A percentile compares a stretch with the other conserved stretches of the same genome.
Evolutionary conservation across 805 yeast genomes (phyloP).

Genomic region (Cyberlindnera nakhonratchasimensis): DNA sequence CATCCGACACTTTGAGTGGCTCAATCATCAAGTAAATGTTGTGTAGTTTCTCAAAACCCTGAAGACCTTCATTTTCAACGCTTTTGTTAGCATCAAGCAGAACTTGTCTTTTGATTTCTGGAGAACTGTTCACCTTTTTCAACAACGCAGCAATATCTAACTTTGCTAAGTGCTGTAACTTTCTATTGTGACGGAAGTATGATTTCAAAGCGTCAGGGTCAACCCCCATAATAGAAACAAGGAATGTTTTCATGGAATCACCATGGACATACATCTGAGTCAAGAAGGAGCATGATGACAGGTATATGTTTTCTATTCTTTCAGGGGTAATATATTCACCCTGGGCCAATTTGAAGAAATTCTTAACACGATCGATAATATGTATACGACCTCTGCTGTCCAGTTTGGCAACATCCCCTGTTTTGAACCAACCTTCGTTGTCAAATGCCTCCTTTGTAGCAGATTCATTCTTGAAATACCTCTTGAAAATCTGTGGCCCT

Average conservation of each 20-base stretch:
- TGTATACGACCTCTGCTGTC: slow-evolving; percentile 35
- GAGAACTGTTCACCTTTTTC: slow-evolving; percentile 14
- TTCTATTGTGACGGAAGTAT: slow-evolving; percentile 11
- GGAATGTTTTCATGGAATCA: slow-evolving; percentile 48
- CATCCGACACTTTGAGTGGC: slow-evolving; percentile 59
- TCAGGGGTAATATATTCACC: slow-evolving; percentile 65
- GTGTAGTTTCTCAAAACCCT: slow-evolving; percentile 63
- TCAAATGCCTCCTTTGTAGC: slow-evolving; percentile 45
- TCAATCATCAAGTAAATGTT: slow-evolving; percentile 51
- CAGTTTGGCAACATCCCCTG: slow-evolving; percentile 52
- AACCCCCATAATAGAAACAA: slow-evolving; percentile 55
- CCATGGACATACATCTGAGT: slow-evolving; percentile 63
- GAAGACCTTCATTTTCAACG: slow-evolving; percentile 35
- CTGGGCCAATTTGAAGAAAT: slow-evolving; percentile 58
- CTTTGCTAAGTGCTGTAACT: slow-evolving; percentile 7
- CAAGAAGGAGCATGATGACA: slow-evolving; percentile 47
- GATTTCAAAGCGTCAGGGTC: slow-evolving; percentile 36
- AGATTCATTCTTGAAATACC: slow-evolving; percentile 46
- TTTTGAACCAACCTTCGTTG: slow-evolving; percentile 53
- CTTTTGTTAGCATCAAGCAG: slow-evolving; percentile 38
- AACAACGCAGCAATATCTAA: slow-evolving; percentile 12
- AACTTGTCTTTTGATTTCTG: slow-evolving; percentile 29
- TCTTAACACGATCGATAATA: slow-evolving; percentile 62
- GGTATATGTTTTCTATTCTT: slow-evolving; percentile 54
- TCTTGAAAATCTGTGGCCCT: slow-evolving; percentile 52